phyloP scores from a whole-genome alignment of 2,329 filamentous ascomycete species.

The Zasmidium angulare region DNA sequence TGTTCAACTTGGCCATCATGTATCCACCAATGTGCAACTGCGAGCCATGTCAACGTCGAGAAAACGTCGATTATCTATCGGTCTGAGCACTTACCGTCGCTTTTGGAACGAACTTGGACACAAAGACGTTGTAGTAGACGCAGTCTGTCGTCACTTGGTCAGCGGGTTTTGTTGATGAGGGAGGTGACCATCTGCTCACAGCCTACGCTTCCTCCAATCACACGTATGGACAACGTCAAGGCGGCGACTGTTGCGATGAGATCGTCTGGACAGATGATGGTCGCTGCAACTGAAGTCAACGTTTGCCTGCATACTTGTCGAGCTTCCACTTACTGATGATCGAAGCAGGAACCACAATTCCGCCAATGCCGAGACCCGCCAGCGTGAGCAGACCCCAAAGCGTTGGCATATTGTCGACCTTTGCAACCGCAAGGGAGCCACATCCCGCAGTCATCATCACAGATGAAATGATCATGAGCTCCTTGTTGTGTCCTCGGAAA shows the following conservation, averaged over 20 bases:
- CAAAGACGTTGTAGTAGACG: constrained; percentile 42
- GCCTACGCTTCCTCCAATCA: constrained; percentile 64
- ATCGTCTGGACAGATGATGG: constrained; percentile 69
- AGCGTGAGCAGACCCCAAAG: constrained; percentile 43
- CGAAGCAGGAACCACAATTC: constrained; percentile 65
- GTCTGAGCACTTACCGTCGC: constrained; percentile 30
- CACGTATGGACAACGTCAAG: constrained; percentile 67
- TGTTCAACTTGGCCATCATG: constrained; percentile 50
- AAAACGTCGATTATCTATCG: neutral
- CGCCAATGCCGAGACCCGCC: constrained; percentile 63
- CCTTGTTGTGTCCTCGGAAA: constrained; percentile 59
- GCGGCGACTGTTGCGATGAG: constrained; percentile 69
- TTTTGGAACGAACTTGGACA: constrained; percentile 40
- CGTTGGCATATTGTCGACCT: constrained; percentile 30
- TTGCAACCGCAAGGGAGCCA: constrained; percentile 33
- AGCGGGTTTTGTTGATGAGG: neutral
- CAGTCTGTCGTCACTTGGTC: constrained; percentile 9
- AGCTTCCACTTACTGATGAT: constrained; percentile 50
- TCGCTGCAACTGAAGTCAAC: constrained; percentile 39
- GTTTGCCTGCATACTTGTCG: neutral
- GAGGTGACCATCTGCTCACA: neutral
- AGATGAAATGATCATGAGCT: constrained; percentile 60
- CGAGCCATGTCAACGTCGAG: constrained; percentile 20
- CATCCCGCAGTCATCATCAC: constrained; percentile 64
- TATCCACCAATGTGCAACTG: constrained; percentile 49